phyloP scores from a whole-genome alignment of 2,329 filamentous ascomycete species.

The Pleoardoris graminearum region DNA sequence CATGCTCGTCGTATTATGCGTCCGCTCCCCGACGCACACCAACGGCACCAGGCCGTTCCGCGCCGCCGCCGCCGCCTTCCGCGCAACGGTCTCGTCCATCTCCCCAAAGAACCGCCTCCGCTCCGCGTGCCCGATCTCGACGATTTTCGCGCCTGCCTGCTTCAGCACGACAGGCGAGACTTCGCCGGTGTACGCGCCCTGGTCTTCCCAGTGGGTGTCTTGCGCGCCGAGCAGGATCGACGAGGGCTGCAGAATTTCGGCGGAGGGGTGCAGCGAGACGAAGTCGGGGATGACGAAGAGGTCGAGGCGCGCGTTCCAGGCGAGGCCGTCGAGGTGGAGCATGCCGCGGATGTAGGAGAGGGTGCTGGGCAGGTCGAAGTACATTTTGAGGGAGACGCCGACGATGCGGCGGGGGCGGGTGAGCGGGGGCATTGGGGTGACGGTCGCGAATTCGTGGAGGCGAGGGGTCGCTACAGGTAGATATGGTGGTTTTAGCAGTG shows the following conservation, averaged over 20 bases:
- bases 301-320: constrained; percentile 61
- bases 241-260: constrained; percentile 54
- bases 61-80: constrained; percentile 70
- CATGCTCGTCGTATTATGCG: constrained; percentile 46
- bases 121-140: constrained; percentile 83
- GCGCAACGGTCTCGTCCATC: constrained; percentile 68
- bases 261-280: constrained; percentile 63
- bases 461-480: no score
- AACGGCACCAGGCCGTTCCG: constrained; percentile 74
- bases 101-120: constrained; percentile 72
- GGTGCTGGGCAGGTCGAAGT: constrained; percentile 71
- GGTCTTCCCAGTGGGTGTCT: constrained; percentile 70
- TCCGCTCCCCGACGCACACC: constrained; percentile 78
- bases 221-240: constrained; percentile 72
- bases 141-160: constrained; percentile 69
- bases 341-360: constrained; percentile 52
- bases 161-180: constrained; percentile 70
- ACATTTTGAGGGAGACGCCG: constrained; percentile 78
- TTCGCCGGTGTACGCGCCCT: constrained; percentile 77
- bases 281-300: constrained; percentile 81
- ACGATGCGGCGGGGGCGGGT: constrained; percentile 62
- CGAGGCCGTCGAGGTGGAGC: constrained; percentile 55
- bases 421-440: constrained; percentile 33
- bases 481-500: not conserved
- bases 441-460: not conserved